phyloP scores from a whole-genome alignment of 345 rosid species.

The Hypericum perforatum region DNA sequence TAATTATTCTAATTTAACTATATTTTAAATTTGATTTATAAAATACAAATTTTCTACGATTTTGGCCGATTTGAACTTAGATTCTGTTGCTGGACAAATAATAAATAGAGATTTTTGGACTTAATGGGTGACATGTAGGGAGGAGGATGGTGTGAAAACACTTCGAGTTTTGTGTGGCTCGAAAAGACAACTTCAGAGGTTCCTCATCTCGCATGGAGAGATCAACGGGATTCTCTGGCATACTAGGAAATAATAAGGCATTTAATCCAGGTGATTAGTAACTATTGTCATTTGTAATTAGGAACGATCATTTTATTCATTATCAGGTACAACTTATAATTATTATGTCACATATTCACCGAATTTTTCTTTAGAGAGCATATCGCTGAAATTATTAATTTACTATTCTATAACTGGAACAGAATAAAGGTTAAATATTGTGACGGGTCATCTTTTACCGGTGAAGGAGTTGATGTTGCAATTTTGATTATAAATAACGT shows the following conservation, averaged over 20 bases:
- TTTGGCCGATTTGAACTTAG: too few relatives aligned
- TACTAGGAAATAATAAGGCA: constrained; percentile 40
- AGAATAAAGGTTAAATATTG: constrained; percentile 83
- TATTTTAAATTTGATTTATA: too few relatives aligned
- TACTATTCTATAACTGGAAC: constrained; percentile 70
- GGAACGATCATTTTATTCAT: not conserved
- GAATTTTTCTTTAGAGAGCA: constrained; percentile 1
- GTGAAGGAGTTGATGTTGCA: constrained; percentile 73
- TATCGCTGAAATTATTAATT: not conserved
- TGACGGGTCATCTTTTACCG: constrained; percentile 92
- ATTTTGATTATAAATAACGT: constrained; percentile 13
- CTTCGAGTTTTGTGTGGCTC: constrained; percentile 43
- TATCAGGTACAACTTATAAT: not conserved
- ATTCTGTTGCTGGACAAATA: too few relatives aligned
- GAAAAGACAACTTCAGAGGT: constrained; percentile 63
- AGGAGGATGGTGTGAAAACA: constrained; percentile 93
- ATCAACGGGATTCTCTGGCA: constrained; percentile 65
- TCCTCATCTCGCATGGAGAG: constrained; percentile 69
- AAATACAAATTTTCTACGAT: too few relatives aligned
- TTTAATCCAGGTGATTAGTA: constrained; percentile 70
- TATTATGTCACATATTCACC: not conserved
- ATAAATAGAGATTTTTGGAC: too few relatives aligned
- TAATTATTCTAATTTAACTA: too few relatives aligned
- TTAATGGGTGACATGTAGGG: constrained; percentile 36
- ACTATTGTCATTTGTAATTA: too few relatives aligned